phyloP scores from a whole-genome alignment of 129 eudicot species.

The Flaveria ramosissima region DNA sequence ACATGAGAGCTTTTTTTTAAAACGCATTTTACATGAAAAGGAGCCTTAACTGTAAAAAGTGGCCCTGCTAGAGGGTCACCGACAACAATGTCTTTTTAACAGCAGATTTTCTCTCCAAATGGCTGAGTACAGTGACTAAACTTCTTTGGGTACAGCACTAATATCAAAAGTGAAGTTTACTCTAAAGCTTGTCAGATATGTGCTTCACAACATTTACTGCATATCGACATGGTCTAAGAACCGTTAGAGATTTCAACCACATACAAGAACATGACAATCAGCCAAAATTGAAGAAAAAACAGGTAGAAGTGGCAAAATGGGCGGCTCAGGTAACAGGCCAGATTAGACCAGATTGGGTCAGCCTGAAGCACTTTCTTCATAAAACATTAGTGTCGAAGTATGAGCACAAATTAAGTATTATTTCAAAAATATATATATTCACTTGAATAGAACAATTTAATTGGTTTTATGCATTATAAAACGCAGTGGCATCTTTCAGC shows the following conservation, averaged over 20 bases:
- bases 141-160: no score
- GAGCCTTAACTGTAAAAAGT: no score
- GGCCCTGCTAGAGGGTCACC: no score
- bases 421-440: neutral
- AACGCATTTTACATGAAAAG: no score
- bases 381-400: neutral
- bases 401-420: neutral
- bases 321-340: no score
- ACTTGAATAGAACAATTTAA: neutral
- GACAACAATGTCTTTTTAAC: no score
- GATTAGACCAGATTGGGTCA: no score
- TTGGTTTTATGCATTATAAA: neutral
- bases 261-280: slow-evolving; percentile 9
- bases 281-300: slow-evolving; percentile 12
- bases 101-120: no score
- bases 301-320: neutral
- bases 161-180: no score
- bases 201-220: slow-evolving; percentile 94
- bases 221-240: slow-evolving; percentile 22
- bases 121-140: no score
- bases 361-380: no score
- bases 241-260: slow-evolving; percentile 42
- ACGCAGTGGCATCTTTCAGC: neutral
- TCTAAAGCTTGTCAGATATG: slow-evolving; percentile 55
- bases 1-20: no score